Evolutionary conservation across 1,284 basidiomycete species (phyloP), one percentile per base, ranked within the genome.

Genomic region (Tausonia pullulans): DNA sequence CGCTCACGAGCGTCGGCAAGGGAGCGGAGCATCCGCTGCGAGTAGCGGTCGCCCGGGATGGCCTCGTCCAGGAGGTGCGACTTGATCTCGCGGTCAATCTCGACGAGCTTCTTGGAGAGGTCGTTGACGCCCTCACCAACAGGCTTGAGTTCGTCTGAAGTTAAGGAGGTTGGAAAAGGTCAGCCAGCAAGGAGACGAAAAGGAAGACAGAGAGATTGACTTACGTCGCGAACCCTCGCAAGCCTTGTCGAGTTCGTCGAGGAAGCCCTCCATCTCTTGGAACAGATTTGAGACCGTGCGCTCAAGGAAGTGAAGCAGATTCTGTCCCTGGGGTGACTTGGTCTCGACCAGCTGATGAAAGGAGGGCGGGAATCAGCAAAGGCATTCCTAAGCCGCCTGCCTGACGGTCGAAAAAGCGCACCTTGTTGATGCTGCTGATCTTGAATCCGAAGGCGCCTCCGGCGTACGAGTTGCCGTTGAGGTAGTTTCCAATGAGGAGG

Each of bases 371-470:
- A 27, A 53, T 50, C 27, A 53, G 13, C 41, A 39, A 6, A 6
- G 11, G 43, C 44, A 50, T 4, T 27, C 27, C 27, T 27, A 27
- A 27, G 27, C 27, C 27, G 27, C 27, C 27, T 27, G 27, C 27
- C 27, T 27, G 27, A 27, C 27, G 7, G 16, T 46, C 43, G 13
- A 51, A n/a, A 59, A 46, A 43, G 41, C 27, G 49, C 70, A 87
- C 89, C 81, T 93, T 94, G 79, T 98, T 98, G 78, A 98, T 96
- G 75, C 92, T 96, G 76, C 90, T 92, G 67, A 98, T 87, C 72
- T 90, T 87, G 83, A 98, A 98, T 64, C 95, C 95, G 72, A 92
- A 96, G 0, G 96, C 96, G 43, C 94, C 95, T 67, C 95, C 95
- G 74, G 97, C 97, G 71, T 93, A 84, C 68, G 94, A 93, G 53